Base-by-base conservation (phyloP, 345 rosid species). In the Boechera stricta region DNA sequence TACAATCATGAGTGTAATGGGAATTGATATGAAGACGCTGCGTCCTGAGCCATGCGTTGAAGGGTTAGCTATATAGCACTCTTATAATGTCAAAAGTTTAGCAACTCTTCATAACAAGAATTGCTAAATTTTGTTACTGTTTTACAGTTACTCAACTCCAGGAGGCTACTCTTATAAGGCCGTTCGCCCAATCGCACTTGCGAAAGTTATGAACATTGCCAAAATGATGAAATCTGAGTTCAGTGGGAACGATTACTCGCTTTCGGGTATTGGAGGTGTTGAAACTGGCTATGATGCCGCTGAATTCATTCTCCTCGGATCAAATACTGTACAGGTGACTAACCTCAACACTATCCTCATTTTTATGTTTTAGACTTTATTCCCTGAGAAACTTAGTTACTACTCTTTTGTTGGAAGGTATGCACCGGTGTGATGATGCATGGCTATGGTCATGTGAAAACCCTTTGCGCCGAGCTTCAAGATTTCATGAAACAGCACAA, bases 361-460 rank as follows among this genome's bases (percentile, higher is more conserved):
- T 67, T 54, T 38, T 7, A 41, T 67, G 5, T 3, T 56, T 42
- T 24, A 52, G 26, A 49, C 21, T 71, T 21, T 31, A 49, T 35
- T 18, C 10, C 21, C 41, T 57, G 26, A 77, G 36, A 56, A 24
- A 18, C 64, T 57, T 10, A 21, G 42, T 39, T 13, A 10, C 26
- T 42, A 0, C 32, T 44, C 29, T 59, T 78, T 61, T n/a, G 51
- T 36, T 70, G 73, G 54, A 74, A 95, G 98, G 98, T 92, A 10
- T 95, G 99, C 79, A 91, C 99, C 0, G 99, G 98, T 9, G 98
- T 92, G 58, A 92, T 95, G 99, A 88, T 95, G 91, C 99, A 95
- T 44, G 98, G 99, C 16, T 91, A 95, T 71, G 88, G 94, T 67
- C 84, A 93, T 31, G 98, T 95, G 51, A 95, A 95, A 89, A 86